Percentiles rank a stretch among this genome's conserved stretches.
Evolutionary conservation across 768 basidiomycete genomes (phyloP).

Genomic region (Xerocomellus intermedius): DNA sequence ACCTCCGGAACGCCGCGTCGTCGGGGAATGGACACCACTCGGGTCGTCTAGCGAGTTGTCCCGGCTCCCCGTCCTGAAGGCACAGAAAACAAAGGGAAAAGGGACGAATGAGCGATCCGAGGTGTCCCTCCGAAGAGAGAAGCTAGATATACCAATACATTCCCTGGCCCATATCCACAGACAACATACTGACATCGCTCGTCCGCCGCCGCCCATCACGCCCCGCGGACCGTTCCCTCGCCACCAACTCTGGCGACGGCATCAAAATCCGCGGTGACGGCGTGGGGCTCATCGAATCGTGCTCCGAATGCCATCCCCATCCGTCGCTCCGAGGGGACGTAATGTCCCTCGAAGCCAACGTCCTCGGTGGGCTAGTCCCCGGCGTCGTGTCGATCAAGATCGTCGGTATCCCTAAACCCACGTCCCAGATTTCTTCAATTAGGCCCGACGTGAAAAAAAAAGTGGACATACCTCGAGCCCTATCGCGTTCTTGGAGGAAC

Average conservation of each 20-base stretch:
- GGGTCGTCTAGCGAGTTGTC: neutral
- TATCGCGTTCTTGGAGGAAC: slow-evolving; percentile 53
- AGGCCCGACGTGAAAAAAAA: neutral
- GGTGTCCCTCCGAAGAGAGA: no score
- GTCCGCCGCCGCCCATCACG: neutral
- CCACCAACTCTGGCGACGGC: slow-evolving; percentile 16
- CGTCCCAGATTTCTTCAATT: neutral
- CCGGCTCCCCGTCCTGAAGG: neutral
- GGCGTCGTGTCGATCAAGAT: slow-evolving; percentile 56
- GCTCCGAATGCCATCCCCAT: neutral
- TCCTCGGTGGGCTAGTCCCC: slow-evolving; percentile 34
- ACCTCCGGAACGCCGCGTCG: neutral
- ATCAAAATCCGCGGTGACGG: slow-evolving; percentile 10
- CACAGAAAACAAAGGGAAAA: no score
- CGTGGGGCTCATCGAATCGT: slow-evolving; percentile 2
- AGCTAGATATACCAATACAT: neutral
- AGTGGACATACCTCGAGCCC: slow-evolving; percentile 31
- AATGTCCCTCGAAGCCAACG: slow-evolving; percentile 53
- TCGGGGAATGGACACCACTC: neutral
- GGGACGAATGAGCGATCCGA: neutral
- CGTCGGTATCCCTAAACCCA: slow-evolving; percentile 57
- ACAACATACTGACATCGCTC: neutral
- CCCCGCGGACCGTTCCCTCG: slow-evolving; percentile 37
- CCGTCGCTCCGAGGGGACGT: slow-evolving; percentile 35
- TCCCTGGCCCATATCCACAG: neutral